phyloP scores from a whole-genome alignment of 2,329 filamentous ascomycete species.

The Arachnomyces sp. region DNA sequence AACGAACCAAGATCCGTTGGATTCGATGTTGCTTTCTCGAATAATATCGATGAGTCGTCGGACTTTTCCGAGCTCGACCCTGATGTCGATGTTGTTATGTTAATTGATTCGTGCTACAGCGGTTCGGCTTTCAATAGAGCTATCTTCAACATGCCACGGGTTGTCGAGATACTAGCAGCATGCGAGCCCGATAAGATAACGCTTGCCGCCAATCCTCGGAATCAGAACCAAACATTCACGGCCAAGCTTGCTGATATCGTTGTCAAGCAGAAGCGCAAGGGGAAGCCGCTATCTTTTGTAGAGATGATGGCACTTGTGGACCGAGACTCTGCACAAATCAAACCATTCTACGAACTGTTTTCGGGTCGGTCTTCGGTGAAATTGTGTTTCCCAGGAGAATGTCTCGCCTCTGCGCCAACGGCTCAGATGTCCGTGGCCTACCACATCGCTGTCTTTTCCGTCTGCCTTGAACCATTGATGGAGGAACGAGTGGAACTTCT shows the following conservation, averaged over 20 bases:
- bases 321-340: neutral
- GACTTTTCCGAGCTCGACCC: neutral
- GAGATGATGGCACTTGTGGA: neutral
- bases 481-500: neutral
- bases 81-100: neutral
- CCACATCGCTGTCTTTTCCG: neutral
- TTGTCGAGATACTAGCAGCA: slow-evolving; percentile 1
- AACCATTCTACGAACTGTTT: slow-evolving; percentile 1
- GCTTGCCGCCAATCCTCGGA: neutral
- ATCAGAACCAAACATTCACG: neutral
- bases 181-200: neutral
- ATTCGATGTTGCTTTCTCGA: neutral
- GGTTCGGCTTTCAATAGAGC: neutral
- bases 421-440: too few species aligned
- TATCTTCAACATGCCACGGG: neutral
- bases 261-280: neutral
- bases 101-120: slow-evolving; percentile 1
- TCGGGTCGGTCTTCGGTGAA: neutral
- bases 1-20: neutral
- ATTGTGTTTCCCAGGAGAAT: too few species aligned
- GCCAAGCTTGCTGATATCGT: neutral
- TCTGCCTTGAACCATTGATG: neutral
- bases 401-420: neutral
- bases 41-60: neutral
- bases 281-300: neutral